These are phyloP conservation scores for Hypoxylon sp. DNA, from an alignment of 2,329 filamentous ascomycete species.

Conservation along the genomic window DNA sequence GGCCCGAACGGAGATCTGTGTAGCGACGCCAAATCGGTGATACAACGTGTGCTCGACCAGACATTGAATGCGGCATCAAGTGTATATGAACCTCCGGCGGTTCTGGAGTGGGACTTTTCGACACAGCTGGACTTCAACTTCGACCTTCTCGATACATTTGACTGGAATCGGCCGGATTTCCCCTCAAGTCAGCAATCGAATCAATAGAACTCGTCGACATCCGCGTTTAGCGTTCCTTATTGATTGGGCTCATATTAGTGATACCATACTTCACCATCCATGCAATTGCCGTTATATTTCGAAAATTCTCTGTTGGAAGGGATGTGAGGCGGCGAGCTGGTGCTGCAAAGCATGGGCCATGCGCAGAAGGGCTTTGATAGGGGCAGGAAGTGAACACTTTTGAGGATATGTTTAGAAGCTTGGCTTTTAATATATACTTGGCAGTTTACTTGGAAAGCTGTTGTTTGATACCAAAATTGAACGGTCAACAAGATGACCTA, in stretches of 20 bases:
- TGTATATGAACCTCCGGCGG: constrained; percentile 40
- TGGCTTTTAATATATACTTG: not conserved
- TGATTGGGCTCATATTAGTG: not conserved
- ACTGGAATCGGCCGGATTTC: constrained; percentile 59
- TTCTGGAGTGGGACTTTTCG: constrained; percentile 57
- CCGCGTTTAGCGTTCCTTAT: not conserved
- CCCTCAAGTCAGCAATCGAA: constrained; percentile 46
- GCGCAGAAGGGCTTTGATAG: not conserved
- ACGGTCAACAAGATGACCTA: no score
- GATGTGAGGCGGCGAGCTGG: not conserved
- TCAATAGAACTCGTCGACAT: constrained; percentile 6
- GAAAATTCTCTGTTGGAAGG: not conserved
- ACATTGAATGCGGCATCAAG: constrained; percentile 59
- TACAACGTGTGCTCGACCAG: constrained; percentile 66
- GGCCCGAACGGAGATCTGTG: constrained; percentile 66
- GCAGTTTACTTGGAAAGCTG: no score
- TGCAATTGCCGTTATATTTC: not conserved
- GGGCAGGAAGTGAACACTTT: not conserved
- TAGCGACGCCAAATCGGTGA: constrained; percentile 62
- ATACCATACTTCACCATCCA: not conserved
- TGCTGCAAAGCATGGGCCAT: not conserved
- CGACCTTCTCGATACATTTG: constrained; percentile 65
- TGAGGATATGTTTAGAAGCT: not conserved
- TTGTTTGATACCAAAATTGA: no score
- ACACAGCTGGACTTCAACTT: constrained; percentile 60